Conservation (phyloP, 129 eudicot genomes). For the Tagetes patula region DNA sequence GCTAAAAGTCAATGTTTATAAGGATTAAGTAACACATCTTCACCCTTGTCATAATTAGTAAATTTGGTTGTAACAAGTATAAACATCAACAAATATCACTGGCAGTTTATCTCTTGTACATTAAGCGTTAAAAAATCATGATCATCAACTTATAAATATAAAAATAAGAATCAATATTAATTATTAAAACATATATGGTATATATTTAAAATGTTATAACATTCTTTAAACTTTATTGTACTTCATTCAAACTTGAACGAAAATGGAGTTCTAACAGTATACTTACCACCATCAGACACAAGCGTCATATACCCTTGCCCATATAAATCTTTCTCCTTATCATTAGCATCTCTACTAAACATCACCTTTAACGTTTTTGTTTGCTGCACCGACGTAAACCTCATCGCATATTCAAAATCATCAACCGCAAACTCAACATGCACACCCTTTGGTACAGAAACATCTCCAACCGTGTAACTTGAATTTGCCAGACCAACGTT, state of each 20-base stretch:
- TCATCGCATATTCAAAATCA: neutral
- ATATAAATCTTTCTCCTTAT: neutral
- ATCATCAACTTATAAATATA: no score
- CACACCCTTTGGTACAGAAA: conserved; percentile 35
- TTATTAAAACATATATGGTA: no score
- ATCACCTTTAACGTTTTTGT: conserved; percentile 34
- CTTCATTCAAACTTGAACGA: conserved; percentile 20
- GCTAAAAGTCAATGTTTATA: no score
- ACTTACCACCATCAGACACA: conserved; percentile 27
- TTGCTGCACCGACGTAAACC: conserved; percentile 36
- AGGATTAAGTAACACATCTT: no score
- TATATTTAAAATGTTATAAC: no score
- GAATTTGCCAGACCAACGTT: conserved; percentile 47
- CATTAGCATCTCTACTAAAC: conserved; percentile 23
- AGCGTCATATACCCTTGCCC: conserved; percentile 48
- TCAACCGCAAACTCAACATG: conserved; percentile 13
- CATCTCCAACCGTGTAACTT: conserved; percentile 15
- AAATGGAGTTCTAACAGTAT: conserved; percentile 44
- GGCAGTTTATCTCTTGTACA: no score
- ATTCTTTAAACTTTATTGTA: no score
- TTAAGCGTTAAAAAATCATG: no score
- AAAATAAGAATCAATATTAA: no score
- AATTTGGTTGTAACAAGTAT: no score
- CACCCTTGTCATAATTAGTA: no score
- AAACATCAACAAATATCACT: no score